Evolutionary conservation across 1,284 basidiomycete genomes (phyloP), one percentile per base, ranked within the genome.

Genomic region (Albatrellus sp.): DNA sequence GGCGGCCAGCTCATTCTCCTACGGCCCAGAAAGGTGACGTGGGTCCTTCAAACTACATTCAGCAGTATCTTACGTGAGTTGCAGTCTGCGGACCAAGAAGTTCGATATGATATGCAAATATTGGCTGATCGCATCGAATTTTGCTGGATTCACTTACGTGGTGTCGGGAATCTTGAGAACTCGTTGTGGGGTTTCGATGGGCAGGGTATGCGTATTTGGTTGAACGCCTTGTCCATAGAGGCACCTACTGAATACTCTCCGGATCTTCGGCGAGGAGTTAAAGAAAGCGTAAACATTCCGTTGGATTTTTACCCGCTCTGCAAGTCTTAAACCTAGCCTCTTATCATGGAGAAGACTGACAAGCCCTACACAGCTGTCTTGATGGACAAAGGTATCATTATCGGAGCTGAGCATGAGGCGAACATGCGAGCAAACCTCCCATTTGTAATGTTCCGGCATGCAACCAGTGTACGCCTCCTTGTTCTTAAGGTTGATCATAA

Each of bases 151-250:
- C 93, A 98, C 65, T 67, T 97, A 43, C 80, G 86, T 38, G 93
- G 92, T 0, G 90, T 97, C 31, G 88, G 85, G 2, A 81, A 90
- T 1, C 68, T 98, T 28, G 93, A 98, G 57, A 97, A 98, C 63
- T 96, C 92, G 7, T 68, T 99, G 11, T 99, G 94, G 94, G 94
- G 85, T 1, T 98, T 90, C 60, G 94, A 98, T 54, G 96, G 93
- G 1, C 73, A 76, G 47, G 77, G 79, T 10, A 86, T 98, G 57
- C 72, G 90, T 36, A 78, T 98, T 14, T 99, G 94, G 94, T 69
- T 98, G 29, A 93, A 98, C 59, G 93, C 94, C 1, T 68, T 98
- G 39, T 80, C 90, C 0, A 89, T 98, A 45, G 90, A 94, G 57
- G 68, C 77, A 3, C 59, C 64, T 8, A 61, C 63, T 35, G 58